Percentiles rank a stretch among this genome's conserved stretches.
Conservation (phyloP, 257 asterid species). For the Salvia splendens region DNA sequence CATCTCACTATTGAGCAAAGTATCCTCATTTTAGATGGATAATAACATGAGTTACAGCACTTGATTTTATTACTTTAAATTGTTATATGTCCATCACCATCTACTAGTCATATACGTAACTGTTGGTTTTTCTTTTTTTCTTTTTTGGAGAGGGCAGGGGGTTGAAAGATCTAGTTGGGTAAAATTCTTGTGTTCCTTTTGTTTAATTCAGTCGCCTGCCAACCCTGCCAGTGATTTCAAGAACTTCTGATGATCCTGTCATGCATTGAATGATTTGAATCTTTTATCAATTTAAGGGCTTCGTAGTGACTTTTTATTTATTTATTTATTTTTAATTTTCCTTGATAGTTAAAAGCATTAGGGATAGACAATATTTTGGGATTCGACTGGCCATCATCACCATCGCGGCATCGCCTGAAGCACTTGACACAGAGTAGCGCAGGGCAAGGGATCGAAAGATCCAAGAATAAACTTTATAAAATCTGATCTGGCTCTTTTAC, state of each 20-base stretch:
- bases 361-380: conserved; percentile 96
- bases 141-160: background rate
- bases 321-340: background rate
- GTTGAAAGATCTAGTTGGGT: background rate
- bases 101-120: background rate
- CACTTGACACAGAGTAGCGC: conserved; percentile 34
- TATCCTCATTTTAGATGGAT: background rate
- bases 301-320: conserved; percentile 9
- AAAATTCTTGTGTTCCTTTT: background rate
- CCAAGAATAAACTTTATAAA: too few species aligned
- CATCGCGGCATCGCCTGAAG: conserved; percentile 92
- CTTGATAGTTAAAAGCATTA: conserved; percentile 76
- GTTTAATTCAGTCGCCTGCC: background rate
- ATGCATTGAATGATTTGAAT: background rate
- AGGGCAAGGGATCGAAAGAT: too few species aligned
- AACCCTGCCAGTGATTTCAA: background rate
- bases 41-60: background rate
- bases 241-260: background rate
- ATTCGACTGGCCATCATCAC: conserved; percentile 96
- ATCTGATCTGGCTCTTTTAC: too few species aligned
- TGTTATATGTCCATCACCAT: background rate
- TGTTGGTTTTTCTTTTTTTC: background rate
- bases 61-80: background rate
- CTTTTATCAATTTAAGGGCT: conserved; percentile 16
- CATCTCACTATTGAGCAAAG: conserved; percentile 7